phyloP scores from a whole-genome alignment of 352 stramenopile genomes.

The Bremia lactucae region DNA sequence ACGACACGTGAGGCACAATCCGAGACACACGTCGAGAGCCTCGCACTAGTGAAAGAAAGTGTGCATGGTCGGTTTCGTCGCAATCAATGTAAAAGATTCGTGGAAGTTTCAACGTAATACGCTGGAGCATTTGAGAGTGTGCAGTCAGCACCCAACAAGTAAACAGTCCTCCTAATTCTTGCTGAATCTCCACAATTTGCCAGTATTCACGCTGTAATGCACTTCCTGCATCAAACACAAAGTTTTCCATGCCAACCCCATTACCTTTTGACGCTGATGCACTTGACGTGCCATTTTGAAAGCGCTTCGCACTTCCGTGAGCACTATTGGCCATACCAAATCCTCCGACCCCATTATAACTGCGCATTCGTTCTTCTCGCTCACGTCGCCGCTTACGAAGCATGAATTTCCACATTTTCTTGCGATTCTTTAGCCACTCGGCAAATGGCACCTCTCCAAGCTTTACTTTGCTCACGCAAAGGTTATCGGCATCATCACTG shows the following conservation, averaged over 20 bases:
- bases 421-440: slow-evolving; percentile 57
- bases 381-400: slow-evolving; percentile 46
- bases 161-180: slow-evolving; percentile 79
- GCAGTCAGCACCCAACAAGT: slow-evolving; percentile 93
- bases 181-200: slow-evolving; percentile 77
- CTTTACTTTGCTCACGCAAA: slow-evolving; percentile 23
- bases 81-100: slow-evolving; percentile 52
- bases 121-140: slow-evolving; percentile 57
- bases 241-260: slow-evolving; percentile 73
- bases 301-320: slow-evolving; percentile 26
- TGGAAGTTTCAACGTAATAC: slow-evolving; percentile 64
- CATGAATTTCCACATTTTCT: slow-evolving; percentile 60
- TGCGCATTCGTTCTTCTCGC: slow-evolving; percentile 38
- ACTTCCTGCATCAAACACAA: slow-evolving; percentile 51
- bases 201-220: slow-evolving; percentile 53
- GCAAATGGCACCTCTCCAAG: slow-evolving; percentile 48
- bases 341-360: slow-evolving; percentile 12
- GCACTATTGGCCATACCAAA: slow-evolving; percentile 22
- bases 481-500: slow-evolving; percentile 7
- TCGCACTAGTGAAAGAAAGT: slow-evolving; percentile 46
- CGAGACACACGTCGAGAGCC: slow-evolving; percentile 44
- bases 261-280: slow-evolving; percentile 12
- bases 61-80: slow-evolving; percentile 67
- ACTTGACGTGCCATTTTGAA: slow-evolving; percentile 20
- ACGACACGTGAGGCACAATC: slow-evolving; percentile 42